These are phyloP conservation scores for Stagonosporopsis rhizophila DNA, from an alignment of 2,329 filamentous ascomycete species.

Conservation along the genomic window DNA sequence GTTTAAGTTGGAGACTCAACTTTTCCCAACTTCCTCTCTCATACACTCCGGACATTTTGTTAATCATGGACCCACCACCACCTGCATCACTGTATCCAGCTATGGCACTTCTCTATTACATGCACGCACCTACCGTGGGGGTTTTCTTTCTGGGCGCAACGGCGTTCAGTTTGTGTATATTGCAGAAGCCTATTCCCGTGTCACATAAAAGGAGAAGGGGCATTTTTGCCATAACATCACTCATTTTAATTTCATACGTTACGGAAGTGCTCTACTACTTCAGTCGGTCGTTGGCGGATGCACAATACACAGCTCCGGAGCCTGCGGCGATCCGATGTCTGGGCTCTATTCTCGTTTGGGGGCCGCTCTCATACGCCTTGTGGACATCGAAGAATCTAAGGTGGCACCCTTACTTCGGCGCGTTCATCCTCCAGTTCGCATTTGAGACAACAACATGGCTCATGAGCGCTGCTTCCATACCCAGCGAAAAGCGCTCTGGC, in stretches of 20 bases:
- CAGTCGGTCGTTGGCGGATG: constrained; percentile 37
- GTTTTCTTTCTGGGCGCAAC: constrained; percentile 41
- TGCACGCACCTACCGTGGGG: constrained; percentile 42
- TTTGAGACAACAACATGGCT: constrained; percentile 42
- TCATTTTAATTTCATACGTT: constrained; percentile 34
- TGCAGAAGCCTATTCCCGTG: constrained; percentile 41
- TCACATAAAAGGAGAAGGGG: constrained; percentile 34
- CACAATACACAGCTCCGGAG: constrained; percentile 41
- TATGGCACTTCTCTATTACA: constrained; percentile 42
- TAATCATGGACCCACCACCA: constrained; percentile 10
- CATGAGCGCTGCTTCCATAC: constrained; percentile 30
- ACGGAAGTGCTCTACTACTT: constrained; percentile 46
- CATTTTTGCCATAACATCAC: constrained; percentile 21
- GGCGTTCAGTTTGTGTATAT: constrained; percentile 35
- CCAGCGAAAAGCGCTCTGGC: constrained; percentile 22
- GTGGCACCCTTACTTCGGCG: constrained; percentile 47
- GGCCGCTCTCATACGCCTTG: constrained; percentile 32
- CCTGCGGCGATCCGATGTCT: constrained; percentile 44
- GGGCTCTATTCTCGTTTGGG: constrained; percentile 46
- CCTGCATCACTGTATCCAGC: constrained; percentile 26
- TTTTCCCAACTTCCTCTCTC: neutral
- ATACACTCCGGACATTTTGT: constrained; percentile 12
- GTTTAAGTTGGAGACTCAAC: neutral
- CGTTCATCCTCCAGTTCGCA: constrained; percentile 42
- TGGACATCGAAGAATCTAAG: constrained; percentile 31